Conservation (phyloP, 2,329 filamentous ascomycete genomes). For the Alternaria incomplexa region DNA sequence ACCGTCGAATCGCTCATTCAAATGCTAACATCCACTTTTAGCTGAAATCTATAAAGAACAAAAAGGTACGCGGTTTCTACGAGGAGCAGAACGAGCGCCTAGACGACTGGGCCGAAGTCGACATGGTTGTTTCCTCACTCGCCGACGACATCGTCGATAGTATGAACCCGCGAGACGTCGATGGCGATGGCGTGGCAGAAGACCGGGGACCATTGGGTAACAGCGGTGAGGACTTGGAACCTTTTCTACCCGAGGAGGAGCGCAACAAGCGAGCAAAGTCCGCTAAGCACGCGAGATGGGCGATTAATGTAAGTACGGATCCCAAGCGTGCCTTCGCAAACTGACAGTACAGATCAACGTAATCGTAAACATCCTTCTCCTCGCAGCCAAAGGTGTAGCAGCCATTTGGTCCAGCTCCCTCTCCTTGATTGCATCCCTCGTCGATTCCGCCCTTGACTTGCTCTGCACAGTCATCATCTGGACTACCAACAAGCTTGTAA, state of each 20-base stretch:
- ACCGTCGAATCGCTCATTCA: neutral
- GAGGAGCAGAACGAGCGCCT: slow-evolving; percentile 60
- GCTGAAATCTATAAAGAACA: slow-evolving; percentile 60
- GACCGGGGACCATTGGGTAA: slow-evolving; percentile 58
- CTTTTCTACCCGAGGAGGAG: slow-evolving; percentile 63
- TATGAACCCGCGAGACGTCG: slow-evolving; percentile 62
- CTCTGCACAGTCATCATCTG: slow-evolving; percentile 67
- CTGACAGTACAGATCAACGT: slow-evolving; percentile 58
- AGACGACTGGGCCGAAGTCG: slow-evolving; percentile 66
- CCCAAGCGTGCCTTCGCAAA: too few species aligned
- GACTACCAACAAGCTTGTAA: slow-evolving; percentile 64
- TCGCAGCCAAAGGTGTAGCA: slow-evolving; percentile 62
- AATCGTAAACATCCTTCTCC: slow-evolving; percentile 63
- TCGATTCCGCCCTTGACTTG: slow-evolving; percentile 67
- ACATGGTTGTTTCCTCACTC: slow-evolving; percentile 62
- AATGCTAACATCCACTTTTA: slow-evolving; percentile 14
- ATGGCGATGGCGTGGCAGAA: slow-evolving; percentile 63
- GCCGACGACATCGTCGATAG: slow-evolving; percentile 66
- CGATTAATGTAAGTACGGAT: slow-evolving; percentile 65
- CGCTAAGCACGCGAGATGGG: slow-evolving; percentile 60
- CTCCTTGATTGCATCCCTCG: slow-evolving; percentile 66
- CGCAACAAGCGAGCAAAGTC: slow-evolving; percentile 55
- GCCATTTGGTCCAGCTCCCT: slow-evolving; percentile 64
- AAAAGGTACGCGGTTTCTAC: slow-evolving; percentile 61
- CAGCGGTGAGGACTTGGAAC: slow-evolving; percentile 59